Base-by-base conservation (phyloP, 768 basidiomycete genomes). In the Naematelia aurantialba region DNA sequence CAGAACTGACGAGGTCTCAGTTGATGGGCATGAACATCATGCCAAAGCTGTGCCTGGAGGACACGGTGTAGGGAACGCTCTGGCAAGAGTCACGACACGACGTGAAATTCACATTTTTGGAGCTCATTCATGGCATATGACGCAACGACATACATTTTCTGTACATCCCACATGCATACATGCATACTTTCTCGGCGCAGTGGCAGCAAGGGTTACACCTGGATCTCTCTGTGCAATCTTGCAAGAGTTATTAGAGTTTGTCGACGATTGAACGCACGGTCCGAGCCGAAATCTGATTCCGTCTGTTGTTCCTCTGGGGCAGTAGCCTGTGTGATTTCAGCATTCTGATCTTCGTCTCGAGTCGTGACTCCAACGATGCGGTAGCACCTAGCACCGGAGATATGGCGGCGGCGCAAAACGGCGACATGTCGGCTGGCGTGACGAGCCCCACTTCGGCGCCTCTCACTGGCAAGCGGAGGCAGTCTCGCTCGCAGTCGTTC, bases 21-120 rank as follows among this genome's bases (percentile, higher is more conserved):
- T 78, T 96, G 69, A 91, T 94, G 89, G 91, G 91, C 10, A 96
- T 96, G 92, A 94, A 94, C 73, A 86, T 94, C 46, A 87, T 94
- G 17, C 92, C 92, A 51, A 87, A 91, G 30, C 80, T 94, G 49
- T 81, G 92, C 54, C 81, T 96, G 56, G 91, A 89, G 69, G 91
- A 91, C 78, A 88, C 72, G 13, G 73, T 75, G 3, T 67, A 66
- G 57, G 46, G 17, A 27, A 21, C 49, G n/a, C 3, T 4, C 10
- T 31, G 26, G 25, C 19, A 17, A 39, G 34, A 39, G 34, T 39
- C 34, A 39, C 8, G 34, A 39, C 17, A 39, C 34, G 34, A 39
- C 17, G 34, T 39, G 34, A 8, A 39, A 8, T 8, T 39, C 17
- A 39, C 34, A 39, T 8, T 39, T 39, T 39, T 8, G 8, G 8